A percentile compares a stretch with the other conserved stretches of the same genome.
phyloP scores from a whole-genome alignment of 352 stramenopile species.

The Pythium vanterpoolii region DNA sequence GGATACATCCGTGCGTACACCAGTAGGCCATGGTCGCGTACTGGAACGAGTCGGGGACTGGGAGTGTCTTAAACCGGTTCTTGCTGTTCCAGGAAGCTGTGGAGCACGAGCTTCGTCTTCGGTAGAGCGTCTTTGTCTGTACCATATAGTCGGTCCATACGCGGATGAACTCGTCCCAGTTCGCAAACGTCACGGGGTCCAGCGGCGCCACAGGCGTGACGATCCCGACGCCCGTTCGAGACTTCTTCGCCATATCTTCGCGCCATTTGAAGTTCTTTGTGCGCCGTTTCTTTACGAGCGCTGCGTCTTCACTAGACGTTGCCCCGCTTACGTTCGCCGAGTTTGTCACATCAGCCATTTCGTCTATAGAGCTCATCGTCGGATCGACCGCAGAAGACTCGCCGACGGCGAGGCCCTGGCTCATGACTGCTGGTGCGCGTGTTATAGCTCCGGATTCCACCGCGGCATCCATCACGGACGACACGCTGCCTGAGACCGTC shows the following conservation, averaged over 20 bases:
- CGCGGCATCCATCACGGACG: not conserved
- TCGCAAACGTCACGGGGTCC: conserved; percentile 49
- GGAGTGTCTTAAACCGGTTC: conserved; percentile 67
- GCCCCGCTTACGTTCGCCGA: not conserved
- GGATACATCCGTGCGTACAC: conserved; percentile 82
- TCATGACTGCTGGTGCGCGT: not conserved
- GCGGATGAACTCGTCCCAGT: conserved; percentile 65
- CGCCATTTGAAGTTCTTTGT: conserved; percentile 83
- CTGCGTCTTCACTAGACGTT: conserved; percentile 8
- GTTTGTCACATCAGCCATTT: conserved; percentile 11
- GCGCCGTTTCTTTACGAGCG: conserved; percentile 69
- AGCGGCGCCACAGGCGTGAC: conserved; percentile 45
- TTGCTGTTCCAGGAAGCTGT: conserved; percentile 76
- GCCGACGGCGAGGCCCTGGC: not conserved
- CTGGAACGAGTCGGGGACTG: conserved; percentile 65
- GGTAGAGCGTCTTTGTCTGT: conserved; percentile 72
- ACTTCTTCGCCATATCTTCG: conserved; percentile 63
- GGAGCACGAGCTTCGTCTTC: conserved; percentile 66
- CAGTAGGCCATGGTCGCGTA: conserved; percentile 85
- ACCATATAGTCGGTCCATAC: conserved; percentile 68
- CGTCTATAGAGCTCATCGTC: not conserved
- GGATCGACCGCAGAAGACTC: not conserved
- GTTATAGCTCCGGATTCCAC: not conserved
- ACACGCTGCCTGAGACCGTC: not conserved
- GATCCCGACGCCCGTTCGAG: conserved; percentile 31